A percentile compares a stretch with the other conserved stretches of the same genome.
Conservation (phyloP, 148 eudicot species). For the Silene conica region DNA sequence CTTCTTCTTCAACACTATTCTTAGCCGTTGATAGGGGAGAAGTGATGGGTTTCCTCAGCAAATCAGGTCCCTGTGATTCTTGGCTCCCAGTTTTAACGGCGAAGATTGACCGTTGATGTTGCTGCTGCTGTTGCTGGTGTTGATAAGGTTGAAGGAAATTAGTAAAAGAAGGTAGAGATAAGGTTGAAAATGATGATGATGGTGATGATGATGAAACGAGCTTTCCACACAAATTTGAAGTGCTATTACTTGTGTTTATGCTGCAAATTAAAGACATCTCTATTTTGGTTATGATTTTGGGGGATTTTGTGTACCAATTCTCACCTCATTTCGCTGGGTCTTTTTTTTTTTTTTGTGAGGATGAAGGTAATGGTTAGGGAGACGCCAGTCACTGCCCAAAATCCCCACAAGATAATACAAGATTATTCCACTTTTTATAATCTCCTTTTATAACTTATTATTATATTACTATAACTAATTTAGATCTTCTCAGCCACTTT, state of each 20-base stretch:
- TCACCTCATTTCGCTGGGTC: background rate
- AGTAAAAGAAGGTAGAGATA: conserved; percentile 19
- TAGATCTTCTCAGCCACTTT: too few relatives aligned
- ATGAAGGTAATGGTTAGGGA: conserved; percentile 1
- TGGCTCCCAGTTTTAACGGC: conserved; percentile 33
- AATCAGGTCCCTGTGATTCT: conserved; percentile 33
- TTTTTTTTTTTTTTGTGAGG: background rate
- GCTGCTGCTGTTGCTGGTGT: conserved; percentile 17
- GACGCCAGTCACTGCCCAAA: background rate
- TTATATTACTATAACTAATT: too few relatives aligned
- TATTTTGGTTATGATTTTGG: background rate
- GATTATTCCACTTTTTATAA: background rate
- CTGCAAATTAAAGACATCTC: conserved; percentile 27
- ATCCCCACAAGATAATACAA: conserved; percentile 11
- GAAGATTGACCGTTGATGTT: conserved; percentile 13
- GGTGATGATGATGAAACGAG: conserved; percentile 5
- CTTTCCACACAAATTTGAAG: conserved; percentile 5
- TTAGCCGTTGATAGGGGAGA: conserved; percentile 21
- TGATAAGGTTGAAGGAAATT: conserved; percentile 29
- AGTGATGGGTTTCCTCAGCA: conserved; percentile 54
- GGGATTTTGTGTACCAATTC: background rate
- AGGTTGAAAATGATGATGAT: conserved; percentile 6
- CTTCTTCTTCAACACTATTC: background rate
- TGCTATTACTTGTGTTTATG: background rate
- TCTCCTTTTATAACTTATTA: too few relatives aligned